phyloP scores from a whole-genome alignment of 2,329 filamentous ascomycete genomes.

The Teratosphaeria viscida region DNA sequence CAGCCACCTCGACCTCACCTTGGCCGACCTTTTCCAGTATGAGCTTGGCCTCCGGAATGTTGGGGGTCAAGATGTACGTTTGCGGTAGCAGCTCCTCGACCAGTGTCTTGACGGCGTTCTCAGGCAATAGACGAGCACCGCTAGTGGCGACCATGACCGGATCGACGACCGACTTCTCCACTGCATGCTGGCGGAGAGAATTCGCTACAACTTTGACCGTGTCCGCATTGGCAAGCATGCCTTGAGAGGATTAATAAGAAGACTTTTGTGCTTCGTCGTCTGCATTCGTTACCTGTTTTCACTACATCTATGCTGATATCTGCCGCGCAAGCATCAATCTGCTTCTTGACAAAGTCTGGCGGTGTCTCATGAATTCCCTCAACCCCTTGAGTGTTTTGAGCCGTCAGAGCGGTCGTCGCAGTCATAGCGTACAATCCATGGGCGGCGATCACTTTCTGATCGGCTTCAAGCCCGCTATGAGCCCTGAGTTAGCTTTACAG shows the following conservation, averaged over 20 bases:
- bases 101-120: conserved; percentile 52
- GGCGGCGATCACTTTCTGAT: conserved; percentile 83
- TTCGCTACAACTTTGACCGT: conserved; percentile 60
- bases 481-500: conserved; percentile 7
- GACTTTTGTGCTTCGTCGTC: not conserved
- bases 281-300: conserved; percentile 59
- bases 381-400: conserved; percentile 84
- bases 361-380: conserved; percentile 71
- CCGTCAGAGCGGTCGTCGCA: conserved; percentile 88
- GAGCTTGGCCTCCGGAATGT: conserved; percentile 62
- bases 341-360: conserved; percentile 66
- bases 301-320: conserved; percentile 85
- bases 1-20: conserved; percentile 38
- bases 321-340: conserved; percentile 73
- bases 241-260: conserved; percentile 33
- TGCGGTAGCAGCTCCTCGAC: conserved; percentile 51
- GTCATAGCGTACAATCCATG: conserved; percentile 96
- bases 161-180: conserved; percentile 57
- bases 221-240: conserved; percentile 69
- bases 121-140: conserved; percentile 58
- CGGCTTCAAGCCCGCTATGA: conserved; percentile 77
- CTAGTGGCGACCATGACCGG: conserved; percentile 91
- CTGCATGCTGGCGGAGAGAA: conserved; percentile 47
- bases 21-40: conserved; percentile 47
- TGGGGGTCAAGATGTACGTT: conserved; percentile 64